Percentiles rank a stretch among this genome's conserved stretches.
phyloP scores from a whole-genome alignment of 1,284 basidiomycete species.

The Porodaedalea pini region DNA sequence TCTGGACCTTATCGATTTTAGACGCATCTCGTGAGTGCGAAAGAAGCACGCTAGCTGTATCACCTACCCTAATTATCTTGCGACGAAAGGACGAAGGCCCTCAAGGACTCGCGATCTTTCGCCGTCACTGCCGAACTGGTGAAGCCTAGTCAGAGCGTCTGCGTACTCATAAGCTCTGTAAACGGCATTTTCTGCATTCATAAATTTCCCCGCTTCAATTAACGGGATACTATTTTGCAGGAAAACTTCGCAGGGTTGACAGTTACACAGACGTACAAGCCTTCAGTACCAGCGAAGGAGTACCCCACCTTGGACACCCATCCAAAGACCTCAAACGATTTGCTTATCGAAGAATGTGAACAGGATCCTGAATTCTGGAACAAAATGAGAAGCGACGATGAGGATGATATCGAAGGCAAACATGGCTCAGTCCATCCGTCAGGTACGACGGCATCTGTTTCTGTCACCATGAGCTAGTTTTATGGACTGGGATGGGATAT shows the following conservation, averaged over 20 bases:
- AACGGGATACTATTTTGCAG: constrained; percentile 34
- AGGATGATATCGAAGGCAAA: constrained; percentile 24
- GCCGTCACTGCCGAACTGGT: constrained; percentile 52
- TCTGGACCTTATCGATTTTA: constrained; percentile 67
- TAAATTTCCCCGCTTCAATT: neutral
- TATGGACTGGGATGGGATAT: neutral
- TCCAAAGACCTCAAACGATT: constrained; percentile 61
- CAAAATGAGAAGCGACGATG: constrained; percentile 44
- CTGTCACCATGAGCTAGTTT: neutral
- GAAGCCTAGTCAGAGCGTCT: constrained; percentile 71
- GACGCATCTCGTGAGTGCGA: constrained; percentile 61
- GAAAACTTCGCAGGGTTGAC: constrained; percentile 65
- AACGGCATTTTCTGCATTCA: constrained; percentile 13
- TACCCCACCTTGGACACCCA: constrained; percentile 69
- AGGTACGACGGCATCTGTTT: neutral
- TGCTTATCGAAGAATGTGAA: constrained; percentile 60
- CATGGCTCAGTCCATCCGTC: neutral
- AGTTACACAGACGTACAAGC: constrained; percentile 51
- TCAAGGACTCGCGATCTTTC: constrained; percentile 57
- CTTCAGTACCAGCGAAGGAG: constrained; percentile 46
- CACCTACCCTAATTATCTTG: constrained; percentile 15
- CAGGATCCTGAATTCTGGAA: constrained; percentile 66
- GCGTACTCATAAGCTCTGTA: constrained; percentile 64
- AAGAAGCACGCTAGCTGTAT: neutral
- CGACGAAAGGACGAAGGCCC: constrained; percentile 54